Base-by-base conservation (phyloP, 352 stramenopile genomes). In the Phytophthora pini region DNA sequence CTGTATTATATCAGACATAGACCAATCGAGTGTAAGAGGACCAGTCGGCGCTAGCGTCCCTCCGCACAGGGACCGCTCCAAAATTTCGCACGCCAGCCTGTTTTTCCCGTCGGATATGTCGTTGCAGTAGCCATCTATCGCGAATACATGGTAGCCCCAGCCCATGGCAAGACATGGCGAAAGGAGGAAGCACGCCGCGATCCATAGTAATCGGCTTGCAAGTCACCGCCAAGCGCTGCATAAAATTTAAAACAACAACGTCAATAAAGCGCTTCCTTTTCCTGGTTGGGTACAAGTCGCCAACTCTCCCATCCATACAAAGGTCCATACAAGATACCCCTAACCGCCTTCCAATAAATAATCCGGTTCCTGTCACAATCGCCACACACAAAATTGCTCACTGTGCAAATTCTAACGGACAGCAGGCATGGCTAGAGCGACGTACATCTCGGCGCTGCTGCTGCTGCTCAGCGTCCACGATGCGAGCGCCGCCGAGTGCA, bases 401-500 rank as follows among this genome's bases (percentile, higher is more conserved):
- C 36, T 66, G 20, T 31, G 26, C 32, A 47, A 53, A 47, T 51
- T 47, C 34, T 41, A 60, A 52, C 57, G 4, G 43, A 36, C 13
- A 55, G 46, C 57, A 6, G 43, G 17, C 17, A 60, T 60, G 52
- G 40, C 46, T 29, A 13, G 13, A 20, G 39, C 29, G 15, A 40
- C 52, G 9, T 32, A 40, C 36, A 22, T 62, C 50, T 64, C 54
- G 50, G 45, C 55, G 55, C 40, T 70, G 36, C 32, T 72, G 27
- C 49, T 73, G 39, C 38, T 59, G 31, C 59, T 72, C 5, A 41
- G 46, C 38, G 15, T 34, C 7, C 26, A 44, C 39, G 17, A 22
- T 7, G 8, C 51, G 2, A 34, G 20, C n/a, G 70, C 70, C 10
- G 65, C 56, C 31, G 56, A 70, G 46, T 89, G 80, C 64, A 71